These are phyloP conservation scores for Talaromyces proteolyticus DNA, from an alignment of 495 filamentous ascomycete genomes.

Conservation along the genomic window DNA sequence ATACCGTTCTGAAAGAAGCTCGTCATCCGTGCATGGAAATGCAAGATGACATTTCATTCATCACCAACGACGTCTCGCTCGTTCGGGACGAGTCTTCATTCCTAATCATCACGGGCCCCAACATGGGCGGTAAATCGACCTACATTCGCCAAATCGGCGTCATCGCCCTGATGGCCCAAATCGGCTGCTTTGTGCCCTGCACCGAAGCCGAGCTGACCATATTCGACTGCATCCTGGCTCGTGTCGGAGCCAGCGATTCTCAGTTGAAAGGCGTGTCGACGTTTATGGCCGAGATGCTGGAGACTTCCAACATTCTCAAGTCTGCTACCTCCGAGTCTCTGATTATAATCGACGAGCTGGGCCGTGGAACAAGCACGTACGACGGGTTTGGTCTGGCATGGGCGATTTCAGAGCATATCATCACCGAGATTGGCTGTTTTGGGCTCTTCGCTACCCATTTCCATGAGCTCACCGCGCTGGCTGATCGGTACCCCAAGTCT, in stretches of 20 bases:
- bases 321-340: slow-evolving; percentile 88
- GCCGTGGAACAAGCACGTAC: slow-evolving; percentile 95
- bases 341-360: slow-evolving; percentile 99
- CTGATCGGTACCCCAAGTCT: slow-evolving; percentile 68
- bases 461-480: slow-evolving; percentile 90
- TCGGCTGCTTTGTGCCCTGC: slow-evolving; percentile 95
- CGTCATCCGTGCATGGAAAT: slow-evolving; percentile 98
- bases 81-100: slow-evolving; percentile 79
- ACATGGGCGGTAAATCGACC: slow-evolving; percentile 98
- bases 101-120: slow-evolving; percentile 95
- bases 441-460: slow-evolving; percentile 97
- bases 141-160: slow-evolving; percentile 98
- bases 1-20: slow-evolving; percentile 86
- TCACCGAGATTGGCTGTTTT: slow-evolving; percentile 89
- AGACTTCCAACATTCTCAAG: slow-evolving; percentile 98
- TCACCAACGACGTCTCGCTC: slow-evolving; percentile 92
- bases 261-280: slow-evolving; percentile 98
- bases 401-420: slow-evolving; percentile 97
- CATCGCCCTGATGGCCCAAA: slow-evolving; percentile 95
- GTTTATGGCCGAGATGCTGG: slow-evolving; percentile 99
- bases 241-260: slow-evolving; percentile 91
- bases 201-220: slow-evolving; percentile 86
- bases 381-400: slow-evolving; percentile 97
- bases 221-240: slow-evolving; percentile 96
- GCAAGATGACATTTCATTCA: slow-evolving; percentile 98